A percentile compares a stretch with the other conserved stretches of the same genome.
Evolutionary conservation across 169 alveolate genomes (phyloP).

Genomic region (Babesia caballi): DNA sequence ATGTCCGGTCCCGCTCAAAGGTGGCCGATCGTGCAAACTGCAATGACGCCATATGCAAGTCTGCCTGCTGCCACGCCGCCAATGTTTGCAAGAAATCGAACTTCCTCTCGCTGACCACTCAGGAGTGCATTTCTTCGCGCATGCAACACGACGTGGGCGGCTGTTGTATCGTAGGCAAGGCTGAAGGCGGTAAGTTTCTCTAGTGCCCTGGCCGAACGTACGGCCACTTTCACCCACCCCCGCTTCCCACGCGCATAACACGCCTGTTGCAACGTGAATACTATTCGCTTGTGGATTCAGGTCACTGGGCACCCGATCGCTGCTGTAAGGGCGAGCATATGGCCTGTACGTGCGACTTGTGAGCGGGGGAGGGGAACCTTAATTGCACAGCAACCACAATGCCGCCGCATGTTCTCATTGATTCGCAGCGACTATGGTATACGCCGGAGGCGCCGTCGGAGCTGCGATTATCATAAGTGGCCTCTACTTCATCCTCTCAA

Average conservation of each 20-base stretch:
- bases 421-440: slow-evolving; percentile 35
- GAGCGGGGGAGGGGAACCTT: too few relatives aligned
- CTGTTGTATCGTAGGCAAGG: slow-evolving; percentile 18
- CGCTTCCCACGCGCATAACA: too few relatives aligned
- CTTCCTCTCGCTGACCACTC: slow-evolving; percentile 20
- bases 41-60: slow-evolving; percentile 6
- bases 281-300: too few relatives aligned
- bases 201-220: too few relatives aligned
- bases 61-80: slow-evolving; percentile 22
- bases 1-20: not conserved
- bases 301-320: too few relatives aligned
- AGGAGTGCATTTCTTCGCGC: slow-evolving; percentile 12
- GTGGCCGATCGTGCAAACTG: not conserved
- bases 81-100: not conserved
- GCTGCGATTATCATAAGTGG: slow-evolving; percentile 35
- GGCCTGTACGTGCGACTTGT: too few relatives aligned
- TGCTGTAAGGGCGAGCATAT: too few relatives aligned
- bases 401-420: not conserved
- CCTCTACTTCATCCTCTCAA: slow-evolving; percentile 36
- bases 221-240: too few relatives aligned
- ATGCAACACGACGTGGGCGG: not conserved
- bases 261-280: too few relatives aligned
- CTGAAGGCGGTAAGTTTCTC: slow-evolving; percentile 9
- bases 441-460: slow-evolving; percentile 56
- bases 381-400: too few relatives aligned